A percentile compares a stretch with the other conserved stretches of the same genome.
Conservation (phyloP, 495 filamentous ascomycete genomes). For the Aspergillus bertholletiae region DNA sequence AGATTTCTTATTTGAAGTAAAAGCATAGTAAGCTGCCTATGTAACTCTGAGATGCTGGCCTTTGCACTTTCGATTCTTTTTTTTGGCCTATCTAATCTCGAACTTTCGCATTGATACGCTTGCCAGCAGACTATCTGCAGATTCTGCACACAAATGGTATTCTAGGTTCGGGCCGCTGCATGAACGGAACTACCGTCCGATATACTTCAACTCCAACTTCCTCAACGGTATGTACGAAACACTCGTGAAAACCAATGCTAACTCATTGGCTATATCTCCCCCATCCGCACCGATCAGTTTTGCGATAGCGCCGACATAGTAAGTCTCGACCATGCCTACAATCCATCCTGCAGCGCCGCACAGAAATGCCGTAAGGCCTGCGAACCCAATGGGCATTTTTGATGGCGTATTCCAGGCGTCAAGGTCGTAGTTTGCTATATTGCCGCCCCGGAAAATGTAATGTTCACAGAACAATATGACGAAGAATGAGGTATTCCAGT, state of each 20-base stretch:
- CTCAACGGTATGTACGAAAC: constrained; percentile 20
- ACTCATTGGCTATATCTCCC: constrained; percentile 28
- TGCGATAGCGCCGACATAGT: constrained; percentile 27
- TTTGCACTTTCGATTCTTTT: too few species aligned
- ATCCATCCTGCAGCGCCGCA: constrained; percentile 33
- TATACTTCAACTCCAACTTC: constrained; percentile 25
- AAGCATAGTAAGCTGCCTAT: too few species aligned
- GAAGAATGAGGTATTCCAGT: constrained; percentile 57
- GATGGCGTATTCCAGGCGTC: constrained; percentile 32
- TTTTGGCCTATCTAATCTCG: too few species aligned
- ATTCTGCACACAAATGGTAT: neutral
- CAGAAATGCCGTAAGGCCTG: constrained; percentile 26
- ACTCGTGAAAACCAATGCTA: constrained; percentile 23
- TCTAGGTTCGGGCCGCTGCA: neutral
- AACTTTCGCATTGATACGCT: too few species aligned
- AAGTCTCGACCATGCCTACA: constrained; percentile 39
- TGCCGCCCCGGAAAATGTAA: constrained; percentile 53
- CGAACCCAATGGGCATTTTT: constrained; percentile 29
- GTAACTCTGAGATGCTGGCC: too few species aligned
- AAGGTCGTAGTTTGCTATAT: constrained; percentile 38
- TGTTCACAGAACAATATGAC: constrained; percentile 59
- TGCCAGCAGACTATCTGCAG: neutral
- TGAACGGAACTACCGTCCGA: constrained; percentile 16
- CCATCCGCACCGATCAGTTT: constrained; percentile 20
- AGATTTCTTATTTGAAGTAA: too few species aligned